A percentile compares a stretch with the other conserved stretches of the same genome.
These are phyloP conservation scores for Heterobasidion occidentale DNA, from an alignment of 1,284 basidiomycete species.

Conservation along the genomic window DNA sequence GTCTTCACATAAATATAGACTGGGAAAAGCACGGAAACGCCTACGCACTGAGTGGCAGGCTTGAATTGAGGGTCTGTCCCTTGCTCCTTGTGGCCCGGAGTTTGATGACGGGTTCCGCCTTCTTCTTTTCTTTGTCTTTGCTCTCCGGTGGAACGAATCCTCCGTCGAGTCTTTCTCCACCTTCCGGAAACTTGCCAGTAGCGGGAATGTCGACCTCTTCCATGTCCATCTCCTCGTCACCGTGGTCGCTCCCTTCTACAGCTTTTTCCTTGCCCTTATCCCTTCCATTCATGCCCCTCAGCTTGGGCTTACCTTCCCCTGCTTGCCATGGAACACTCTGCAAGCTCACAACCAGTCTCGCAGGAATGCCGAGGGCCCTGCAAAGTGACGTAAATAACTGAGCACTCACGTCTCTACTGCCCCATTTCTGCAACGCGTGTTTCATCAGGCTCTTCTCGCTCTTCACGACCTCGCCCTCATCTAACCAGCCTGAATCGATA, in stretches of 20 bases:
- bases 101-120: constrained; percentile 42
- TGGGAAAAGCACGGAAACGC: not conserved
- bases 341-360: constrained; percentile 83
- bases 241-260: constrained; percentile 18
- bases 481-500: constrained; percentile 25
- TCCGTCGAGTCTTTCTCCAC: constrained; percentile 34
- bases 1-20: not conserved
- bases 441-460: constrained; percentile 86
- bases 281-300: constrained; percentile 19
- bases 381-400: constrained; percentile 91
- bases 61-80: constrained; percentile 30
- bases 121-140: constrained; percentile 46
- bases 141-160: constrained; percentile 20
- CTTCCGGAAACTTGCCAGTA: constrained; percentile 21
- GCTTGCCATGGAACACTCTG: constrained; percentile 88
- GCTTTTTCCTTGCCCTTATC: constrained; percentile 27
- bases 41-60: constrained; percentile 12
- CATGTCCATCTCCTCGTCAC: constrained; percentile 29
- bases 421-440: constrained; percentile 72
- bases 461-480: constrained; percentile 63
- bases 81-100: constrained; percentile 46
- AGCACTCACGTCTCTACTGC: constrained; percentile 83
- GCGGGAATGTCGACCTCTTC: constrained; percentile 28
- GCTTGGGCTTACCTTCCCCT: constrained; percentile 42
- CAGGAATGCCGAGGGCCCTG: constrained; percentile 81